Conservation (phyloP, 2,329 filamentous ascomycete genomes). For the Colletotrichum echinochloae region DNA sequence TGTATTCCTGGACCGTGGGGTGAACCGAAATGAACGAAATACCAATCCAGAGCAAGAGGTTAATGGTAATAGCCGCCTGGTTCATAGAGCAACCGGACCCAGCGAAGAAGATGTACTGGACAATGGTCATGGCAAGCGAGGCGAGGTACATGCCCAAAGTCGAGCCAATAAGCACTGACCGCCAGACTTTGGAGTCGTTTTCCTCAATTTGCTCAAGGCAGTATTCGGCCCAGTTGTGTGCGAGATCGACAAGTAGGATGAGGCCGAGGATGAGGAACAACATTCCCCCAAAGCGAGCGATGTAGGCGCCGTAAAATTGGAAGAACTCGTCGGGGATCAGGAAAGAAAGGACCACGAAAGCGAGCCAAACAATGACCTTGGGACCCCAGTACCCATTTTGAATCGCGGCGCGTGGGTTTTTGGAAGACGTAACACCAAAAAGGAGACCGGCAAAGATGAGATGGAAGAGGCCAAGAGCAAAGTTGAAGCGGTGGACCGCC, state of each 20-base stretch:
- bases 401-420: slow-evolving; percentile 85
- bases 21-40: slow-evolving; percentile 90
- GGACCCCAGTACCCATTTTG: slow-evolving; percentile 99
- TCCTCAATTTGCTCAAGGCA: slow-evolving; percentile 94
- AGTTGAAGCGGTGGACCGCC: slow-evolving; percentile 97
- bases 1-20: slow-evolving; percentile 88
- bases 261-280: slow-evolving; percentile 93
- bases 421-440: slow-evolving; percentile 87
- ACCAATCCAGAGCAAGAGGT: slow-evolving; percentile 83
- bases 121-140: slow-evolving; percentile 91
- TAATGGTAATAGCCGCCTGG: slow-evolving; percentile 94
- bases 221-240: slow-evolving; percentile 97
- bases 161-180: slow-evolving; percentile 87
- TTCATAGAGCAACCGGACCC: slow-evolving; percentile 89
- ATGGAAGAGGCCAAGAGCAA: slow-evolving; percentile 94
- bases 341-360: slow-evolving; percentile 89
- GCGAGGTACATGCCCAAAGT: slow-evolving; percentile 94
- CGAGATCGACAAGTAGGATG: slow-evolving; percentile 92
- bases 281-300: slow-evolving; percentile 88
- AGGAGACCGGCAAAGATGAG: slow-evolving; percentile 86
- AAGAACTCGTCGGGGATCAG: slow-evolving; percentile 96
- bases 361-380: slow-evolving; percentile 91
- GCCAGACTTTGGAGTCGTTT: slow-evolving; percentile 86
- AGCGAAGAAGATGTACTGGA: slow-evolving; percentile 99
- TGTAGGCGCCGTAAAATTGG: slow-evolving; percentile 94